Percentiles rank a stretch among this genome's conserved stretches.
phyloP scores from a whole-genome alignment of 202 grass and related monocot species.

The Brachypodium distachyon region DNA sequence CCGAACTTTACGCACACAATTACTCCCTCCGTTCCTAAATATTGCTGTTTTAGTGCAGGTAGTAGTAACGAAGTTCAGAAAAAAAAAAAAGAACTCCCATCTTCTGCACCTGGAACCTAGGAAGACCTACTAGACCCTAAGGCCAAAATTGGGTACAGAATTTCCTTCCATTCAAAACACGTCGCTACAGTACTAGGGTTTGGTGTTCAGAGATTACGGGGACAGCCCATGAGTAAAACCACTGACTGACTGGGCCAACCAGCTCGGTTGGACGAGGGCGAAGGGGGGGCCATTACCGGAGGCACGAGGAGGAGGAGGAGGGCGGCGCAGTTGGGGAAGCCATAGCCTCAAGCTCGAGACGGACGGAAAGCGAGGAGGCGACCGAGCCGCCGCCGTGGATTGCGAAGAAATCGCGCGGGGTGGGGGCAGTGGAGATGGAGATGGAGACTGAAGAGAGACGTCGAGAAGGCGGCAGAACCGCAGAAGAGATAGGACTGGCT shows the following conservation, averaged over 20 bases:
- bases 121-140: not conserved
- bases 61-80: not conserved
- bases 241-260: not conserved
- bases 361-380: not conserved
- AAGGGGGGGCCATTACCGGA: conserved; percentile 7
- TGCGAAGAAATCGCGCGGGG: not conserved
- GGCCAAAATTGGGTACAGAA: not conserved
- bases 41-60: not conserved
- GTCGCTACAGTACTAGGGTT: not conserved
- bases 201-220: not conserved
- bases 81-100: not conserved
- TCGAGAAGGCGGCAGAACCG: not conserved
- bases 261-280: not conserved
- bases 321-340: conserved; percentile 1
- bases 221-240: not conserved
- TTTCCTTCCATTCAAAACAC: not conserved
- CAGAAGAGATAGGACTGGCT: not conserved
- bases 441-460: not conserved
- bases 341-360: not conserved
- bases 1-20: not conserved
- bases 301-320: not conserved
- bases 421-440: not conserved
- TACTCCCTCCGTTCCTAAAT: not conserved
- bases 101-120: not conserved
- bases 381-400: conserved; percentile 5